Base-by-base conservation (phyloP, 495 filamentous ascomycete genomes). In the Antarctomyces pellizariae region DNA sequence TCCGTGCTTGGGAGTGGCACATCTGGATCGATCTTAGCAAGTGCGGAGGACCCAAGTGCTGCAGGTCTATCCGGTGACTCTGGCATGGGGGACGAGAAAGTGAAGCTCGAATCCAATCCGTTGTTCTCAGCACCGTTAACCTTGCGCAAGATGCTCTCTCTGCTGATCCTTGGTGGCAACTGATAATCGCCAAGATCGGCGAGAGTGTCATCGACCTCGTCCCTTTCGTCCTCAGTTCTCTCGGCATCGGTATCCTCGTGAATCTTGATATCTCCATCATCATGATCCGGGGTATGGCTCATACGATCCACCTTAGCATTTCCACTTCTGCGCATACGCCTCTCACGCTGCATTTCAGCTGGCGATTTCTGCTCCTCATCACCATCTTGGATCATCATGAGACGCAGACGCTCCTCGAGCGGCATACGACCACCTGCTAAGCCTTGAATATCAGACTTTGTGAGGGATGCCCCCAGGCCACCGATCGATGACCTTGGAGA, bases 91-190 rank as follows among this genome's bases (percentile, higher is more conserved):
- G 71, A 64, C 0, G 61, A 67, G 29, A 65, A 70, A 29, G 58
- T 60, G 23, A 67, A 66, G 31, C 66, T 60, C n/a, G 66, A 65
- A 25, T 77, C 70, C 19, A 46, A 48, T 2, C 49, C 47, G 20
- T 54, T 54, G 30, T 46, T 45, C 25, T 69, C 62, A 26, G 71
- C 64, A 22, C 73, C 71, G 37, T 83, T 80, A 13, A 95, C 70
- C 31, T 80, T 80, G 9, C 79, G 67, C 25, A 92, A 50, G 31
- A 95, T 95, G 0, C 82, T 90, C 42, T 93, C 86, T 12, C 86
- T 64, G 18, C 86, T 93, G 40, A 92, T 84, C 15, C 70, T 72
- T 8, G 76, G 75, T 16, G 71, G 64, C 0, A 71, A 47, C 27
- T 71, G 58, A 30, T 68, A 70, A 17, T 67, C 61, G 8, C 54